phyloP scores from a whole-genome alignment of 2,329 filamentous ascomycete genomes.

The Fusarium neocosmosporiellum region DNA sequence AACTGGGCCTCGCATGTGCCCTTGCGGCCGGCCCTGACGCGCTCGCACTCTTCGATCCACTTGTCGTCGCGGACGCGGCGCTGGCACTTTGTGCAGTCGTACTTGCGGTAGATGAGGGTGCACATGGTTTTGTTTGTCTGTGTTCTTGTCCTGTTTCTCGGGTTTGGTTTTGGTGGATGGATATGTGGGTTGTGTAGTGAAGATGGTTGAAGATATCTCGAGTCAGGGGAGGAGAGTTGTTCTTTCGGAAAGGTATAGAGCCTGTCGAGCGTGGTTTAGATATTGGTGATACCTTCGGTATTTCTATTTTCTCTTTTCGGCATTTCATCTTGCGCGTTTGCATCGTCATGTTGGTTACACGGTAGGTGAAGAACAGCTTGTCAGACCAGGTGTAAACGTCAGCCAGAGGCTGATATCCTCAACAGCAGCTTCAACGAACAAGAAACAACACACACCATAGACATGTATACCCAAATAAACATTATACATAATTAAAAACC shows the following conservation, averaged over 20 bases:
- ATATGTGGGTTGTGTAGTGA: neutral
- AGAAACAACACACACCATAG: neutral
- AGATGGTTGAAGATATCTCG: neutral
- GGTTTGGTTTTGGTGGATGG: neutral
- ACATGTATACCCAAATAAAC: no score
- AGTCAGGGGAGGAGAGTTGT: neutral
- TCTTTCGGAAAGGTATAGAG: neutral
- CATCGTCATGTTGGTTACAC: slow-evolving; percentile 10
- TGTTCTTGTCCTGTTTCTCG: neutral
- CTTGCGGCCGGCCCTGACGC: neutral
- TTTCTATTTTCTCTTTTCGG: neutral
- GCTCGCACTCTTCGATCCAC: slow-evolving; percentile 7
- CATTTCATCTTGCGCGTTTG: neutral
- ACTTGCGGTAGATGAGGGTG: slow-evolving; percentile 12
- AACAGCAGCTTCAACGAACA: neutral
- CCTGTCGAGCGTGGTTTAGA: neutral
- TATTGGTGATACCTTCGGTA: neutral
- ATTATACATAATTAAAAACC: neutral
- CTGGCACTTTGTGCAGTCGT: slow-evolving; percentile 29
- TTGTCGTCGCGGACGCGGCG: slow-evolving; percentile 15
- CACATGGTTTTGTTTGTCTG: slow-evolving; percentile 15
- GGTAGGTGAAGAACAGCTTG: neutral
- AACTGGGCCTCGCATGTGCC: slow-evolving; percentile 7
- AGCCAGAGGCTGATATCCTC: neutral
- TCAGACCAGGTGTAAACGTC: neutral